Evolutionary conservation across 495 filamentous ascomycete genomes (phyloP).

Genomic region (Articulospora tetracladia): DNA sequence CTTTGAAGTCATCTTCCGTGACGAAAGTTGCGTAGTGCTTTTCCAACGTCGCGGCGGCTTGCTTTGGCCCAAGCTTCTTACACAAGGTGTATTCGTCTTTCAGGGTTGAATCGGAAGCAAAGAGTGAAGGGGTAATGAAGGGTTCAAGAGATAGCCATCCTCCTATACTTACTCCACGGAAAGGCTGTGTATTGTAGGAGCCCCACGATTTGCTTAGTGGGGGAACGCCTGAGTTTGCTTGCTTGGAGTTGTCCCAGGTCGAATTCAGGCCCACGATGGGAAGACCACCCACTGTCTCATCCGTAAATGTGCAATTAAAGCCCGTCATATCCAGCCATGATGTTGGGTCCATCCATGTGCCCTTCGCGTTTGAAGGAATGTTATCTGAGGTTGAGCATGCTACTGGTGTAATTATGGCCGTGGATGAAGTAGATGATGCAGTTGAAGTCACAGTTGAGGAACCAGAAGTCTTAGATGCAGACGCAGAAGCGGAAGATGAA

Average conservation of each 20-base stretch:
- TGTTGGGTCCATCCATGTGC: conserved; percentile 81
- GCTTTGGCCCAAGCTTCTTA: conserved; percentile 57
- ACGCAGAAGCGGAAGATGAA: not conserved
- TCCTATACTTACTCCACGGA: conserved; percentile 87
- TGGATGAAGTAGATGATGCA: conserved; percentile 7
- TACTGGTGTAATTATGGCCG: conserved; percentile 25
- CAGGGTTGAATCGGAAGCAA: conserved; percentile 59
- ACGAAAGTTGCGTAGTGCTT: conserved; percentile 88
- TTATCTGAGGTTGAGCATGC: conserved; percentile 50
- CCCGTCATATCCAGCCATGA: conserved; percentile 87
- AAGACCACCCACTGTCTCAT: conserved; percentile 75
- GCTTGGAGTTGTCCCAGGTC: conserved; percentile 77
- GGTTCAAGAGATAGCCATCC: conserved; percentile 94
- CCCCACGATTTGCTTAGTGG: conserved; percentile 64
- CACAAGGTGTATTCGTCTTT: conserved; percentile 86
- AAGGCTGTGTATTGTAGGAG: conserved; percentile 69
- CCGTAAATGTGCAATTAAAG: conserved; percentile 93
- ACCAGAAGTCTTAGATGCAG: not conserved
- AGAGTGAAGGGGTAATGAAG: conserved; percentile 90
- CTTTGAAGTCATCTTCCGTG: conserved; percentile 72
- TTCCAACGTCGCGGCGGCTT: conserved; percentile 63
- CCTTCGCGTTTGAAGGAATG: conserved; percentile 64
- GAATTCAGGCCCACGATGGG: conserved; percentile 85
- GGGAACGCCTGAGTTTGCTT: conserved; percentile 75
- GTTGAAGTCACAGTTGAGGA: not conserved